Evolutionary conservation across 2,329 filamentous ascomycete species (phyloP).

Genomic region (Ceratocystis harringtonii): DNA sequence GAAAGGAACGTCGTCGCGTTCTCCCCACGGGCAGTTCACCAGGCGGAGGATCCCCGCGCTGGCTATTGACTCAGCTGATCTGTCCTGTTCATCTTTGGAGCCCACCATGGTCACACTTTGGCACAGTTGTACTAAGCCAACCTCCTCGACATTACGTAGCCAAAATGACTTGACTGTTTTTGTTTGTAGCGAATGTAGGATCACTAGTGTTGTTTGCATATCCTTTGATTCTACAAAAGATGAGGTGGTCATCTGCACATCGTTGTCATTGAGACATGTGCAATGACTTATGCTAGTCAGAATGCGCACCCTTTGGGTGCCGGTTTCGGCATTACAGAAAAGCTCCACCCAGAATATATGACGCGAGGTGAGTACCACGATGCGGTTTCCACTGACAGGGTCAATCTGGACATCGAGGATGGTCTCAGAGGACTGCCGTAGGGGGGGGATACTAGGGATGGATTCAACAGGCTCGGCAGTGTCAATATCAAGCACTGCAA

Average conservation of each 20-base stretch:
- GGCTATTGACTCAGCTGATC: background rate
- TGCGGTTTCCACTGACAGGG: conserved; percentile 3
- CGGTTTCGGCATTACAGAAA: background rate
- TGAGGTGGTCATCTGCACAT: conserved; percentile 5
- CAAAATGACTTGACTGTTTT: conserved; percentile 9
- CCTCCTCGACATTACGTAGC: conserved; percentile 2
- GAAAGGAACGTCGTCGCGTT: conserved; percentile 8
- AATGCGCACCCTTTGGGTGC: background rate
- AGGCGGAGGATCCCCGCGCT: background rate
- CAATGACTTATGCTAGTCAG: background rate
- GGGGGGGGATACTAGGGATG: conserved; percentile 8
- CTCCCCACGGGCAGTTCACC: conserved; percentile 9
- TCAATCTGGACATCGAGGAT: conserved; percentile 14
- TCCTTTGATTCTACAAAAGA: background rate
- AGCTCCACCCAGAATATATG: conserved; percentile 15
- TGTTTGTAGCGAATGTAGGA: background rate
- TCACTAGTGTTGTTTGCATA: background rate
- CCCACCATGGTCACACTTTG: background rate
- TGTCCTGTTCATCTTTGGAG: background rate
- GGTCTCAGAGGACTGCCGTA: conserved; percentile 10
- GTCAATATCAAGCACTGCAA: conserved; percentile 11
- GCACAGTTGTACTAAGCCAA: background rate
- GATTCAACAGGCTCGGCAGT: background rate
- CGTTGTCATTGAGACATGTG: conserved; percentile 2
- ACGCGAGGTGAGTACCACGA: conserved; percentile 16